Percentiles rank a stretch among this genome's conserved stretches.
These are phyloP conservation scores for Elaeagnus macrophylla DNA, from an alignment of 306 rosid species.

Conservation along the genomic window DNA sequence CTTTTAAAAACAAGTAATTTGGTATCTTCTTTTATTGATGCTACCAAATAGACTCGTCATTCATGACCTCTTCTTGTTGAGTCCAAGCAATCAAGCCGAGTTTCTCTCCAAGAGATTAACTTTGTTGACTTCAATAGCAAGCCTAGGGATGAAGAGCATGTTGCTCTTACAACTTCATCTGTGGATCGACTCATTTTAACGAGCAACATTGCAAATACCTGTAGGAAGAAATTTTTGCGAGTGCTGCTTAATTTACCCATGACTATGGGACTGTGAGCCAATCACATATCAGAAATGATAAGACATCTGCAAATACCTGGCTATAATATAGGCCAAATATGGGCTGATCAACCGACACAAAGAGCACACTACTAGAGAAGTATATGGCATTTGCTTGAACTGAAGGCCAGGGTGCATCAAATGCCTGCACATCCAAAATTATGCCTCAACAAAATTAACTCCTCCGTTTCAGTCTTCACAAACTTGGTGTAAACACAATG, in stretches of 20 bases:
- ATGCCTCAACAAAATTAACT: no score
- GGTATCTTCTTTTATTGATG: conserved; percentile 1
- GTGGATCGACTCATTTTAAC: conserved; percentile 71
- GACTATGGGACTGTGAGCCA: background rate
- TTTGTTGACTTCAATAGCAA: conserved; percentile 69
- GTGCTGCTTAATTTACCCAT: background rate
- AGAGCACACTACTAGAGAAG: conserved; percentile 76
- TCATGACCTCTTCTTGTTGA: conserved; percentile 31
- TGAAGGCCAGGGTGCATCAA: conserved; percentile 93
- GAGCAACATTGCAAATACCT: conserved; percentile 75
- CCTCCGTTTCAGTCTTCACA: no score
- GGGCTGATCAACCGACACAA: conserved; percentile 62
- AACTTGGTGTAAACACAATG: no score
- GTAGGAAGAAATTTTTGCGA: conserved; percentile 22
- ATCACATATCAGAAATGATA: conserved; percentile 13
- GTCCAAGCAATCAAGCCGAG: conserved; percentile 43
- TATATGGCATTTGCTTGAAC: conserved; percentile 93
- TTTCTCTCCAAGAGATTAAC: conserved; percentile 45
- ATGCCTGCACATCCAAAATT: conserved; percentile 54
- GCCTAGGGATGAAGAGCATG: conserved; percentile 76
- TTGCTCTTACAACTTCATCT: conserved; percentile 80
- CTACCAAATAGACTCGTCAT: conserved; percentile 20
- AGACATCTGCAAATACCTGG: conserved; percentile 43
- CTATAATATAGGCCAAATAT: conserved; percentile 58
- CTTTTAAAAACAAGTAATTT: background rate